These are phyloP conservation scores for Pyrus hybrid DNA, from an alignment of 331 rosid species.

Conservation along the genomic window DNA sequence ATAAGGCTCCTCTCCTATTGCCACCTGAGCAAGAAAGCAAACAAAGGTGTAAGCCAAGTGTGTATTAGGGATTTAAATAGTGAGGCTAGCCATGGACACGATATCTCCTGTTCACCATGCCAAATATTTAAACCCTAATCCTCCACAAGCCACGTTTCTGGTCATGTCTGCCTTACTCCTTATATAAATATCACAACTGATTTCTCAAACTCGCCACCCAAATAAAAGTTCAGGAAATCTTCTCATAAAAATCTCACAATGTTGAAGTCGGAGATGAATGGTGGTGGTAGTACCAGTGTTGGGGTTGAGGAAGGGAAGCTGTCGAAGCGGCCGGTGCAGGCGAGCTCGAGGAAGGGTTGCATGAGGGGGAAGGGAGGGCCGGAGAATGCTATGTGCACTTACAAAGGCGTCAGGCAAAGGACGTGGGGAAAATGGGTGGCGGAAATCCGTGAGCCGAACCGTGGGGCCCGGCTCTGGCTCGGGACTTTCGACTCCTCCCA, in stretches of 20 bases:
- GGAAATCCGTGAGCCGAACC: slow-evolving; percentile 85
- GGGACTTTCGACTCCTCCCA: slow-evolving; percentile 77
- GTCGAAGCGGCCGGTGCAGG: slow-evolving; percentile 41
- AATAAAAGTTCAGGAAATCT: neutral
- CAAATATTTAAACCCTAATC: slow-evolving; percentile 34
- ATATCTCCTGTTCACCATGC: slow-evolving; percentile 30
- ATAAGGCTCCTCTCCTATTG: neutral
- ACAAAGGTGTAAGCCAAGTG: slow-evolving; percentile 54
- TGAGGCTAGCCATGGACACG: slow-evolving; percentile 55
- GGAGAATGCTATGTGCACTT: slow-evolving; percentile 70
- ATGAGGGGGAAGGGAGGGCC: slow-evolving; percentile 99
- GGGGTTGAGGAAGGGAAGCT: slow-evolving; percentile 22
- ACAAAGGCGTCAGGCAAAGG: slow-evolving; percentile 87
- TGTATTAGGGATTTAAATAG: slow-evolving; percentile 37
- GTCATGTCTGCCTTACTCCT: neutral
- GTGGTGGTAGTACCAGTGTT: slow-evolving; percentile 7
- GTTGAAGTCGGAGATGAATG: slow-evolving; percentile 59
- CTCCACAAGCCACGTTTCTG: slow-evolving; percentile 67
- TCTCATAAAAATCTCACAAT: neutral
- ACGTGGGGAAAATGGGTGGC: slow-evolving; percentile 99
- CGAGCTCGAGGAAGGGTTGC: slow-evolving; percentile 85
- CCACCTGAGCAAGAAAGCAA: slow-evolving; percentile 27
- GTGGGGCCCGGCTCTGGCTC: slow-evolving; percentile 90
- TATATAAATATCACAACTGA: slow-evolving; percentile 21
- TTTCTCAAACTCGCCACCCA: neutral